Base-by-base conservation (phyloP, 2,329 filamentous ascomycete species). In the Alternaria solani region DNA sequence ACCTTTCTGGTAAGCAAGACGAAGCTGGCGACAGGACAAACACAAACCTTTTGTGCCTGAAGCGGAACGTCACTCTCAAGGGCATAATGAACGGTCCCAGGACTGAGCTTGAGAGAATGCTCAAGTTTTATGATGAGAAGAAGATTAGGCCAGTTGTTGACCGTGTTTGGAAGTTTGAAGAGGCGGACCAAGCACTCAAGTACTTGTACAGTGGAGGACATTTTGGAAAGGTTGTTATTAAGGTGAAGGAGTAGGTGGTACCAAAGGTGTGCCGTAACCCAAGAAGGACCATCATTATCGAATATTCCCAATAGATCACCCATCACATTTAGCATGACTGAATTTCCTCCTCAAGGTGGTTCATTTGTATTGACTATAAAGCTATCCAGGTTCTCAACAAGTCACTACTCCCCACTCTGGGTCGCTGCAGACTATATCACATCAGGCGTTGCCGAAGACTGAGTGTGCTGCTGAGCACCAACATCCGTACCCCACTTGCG, bases 21-120 rank as follows among this genome's bases (percentile, higher is more conserved):
- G 81, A 80, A 0, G 75, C 78, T 5, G 84, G 81, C 0, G 85
- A 87, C 72, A 74, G 85, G 44, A 79, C 85, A 7, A 88, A 89
- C 63, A 84, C 88, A 14, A 90, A 90, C 66, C 76, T 90, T 28
- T 77, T 86, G 18, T 81, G 83, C 2, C 66, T 86, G 44, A 77
- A 79, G 61, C 77, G 82, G 23, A 86, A 81, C 42, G 82, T 86
- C 1, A 86, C 84, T 2, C 68, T 87, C 7, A 86, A 85, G 72
- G 84, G 89, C 0, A 84, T 90, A 7, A 68, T 90, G 28, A 89
- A 90, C 72, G 89, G 88, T 0, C 87, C 88, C 0, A 83, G 82
- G 63, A 85, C 87, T 62, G 78, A 83, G 41, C 84, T 82, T 18
- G 79, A 80, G 57, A 76, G 80, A 64, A 80, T 82, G 79, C 64